A percentile compares a stretch with the other conserved stretches of the same genome.
Conservation (phyloP, 176 grass and related monocot species). For the Hyparrhenia diplandra region DNA sequence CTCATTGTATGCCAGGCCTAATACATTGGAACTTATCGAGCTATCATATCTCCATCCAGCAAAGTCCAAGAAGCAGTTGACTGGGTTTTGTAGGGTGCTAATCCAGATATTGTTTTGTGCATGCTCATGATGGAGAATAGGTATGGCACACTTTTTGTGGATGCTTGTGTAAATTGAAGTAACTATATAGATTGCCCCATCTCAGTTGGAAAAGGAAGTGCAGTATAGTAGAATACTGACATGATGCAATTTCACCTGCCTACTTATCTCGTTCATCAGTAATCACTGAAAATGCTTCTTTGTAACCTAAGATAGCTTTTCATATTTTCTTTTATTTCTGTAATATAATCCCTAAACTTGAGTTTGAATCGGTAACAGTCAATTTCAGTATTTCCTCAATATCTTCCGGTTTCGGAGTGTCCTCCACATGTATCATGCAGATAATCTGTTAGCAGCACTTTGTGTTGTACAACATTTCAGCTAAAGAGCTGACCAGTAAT, state of each 20-base stretch:
- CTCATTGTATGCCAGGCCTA: slow-evolving; percentile 48
- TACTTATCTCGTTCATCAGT: background rate
- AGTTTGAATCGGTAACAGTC: background rate
- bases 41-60: slow-evolving; percentile 43
- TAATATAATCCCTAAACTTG: background rate
- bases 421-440: background rate
- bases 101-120: slow-evolving; percentile 78
- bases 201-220: background rate
- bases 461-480: background rate
- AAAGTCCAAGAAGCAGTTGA: slow-evolving; percentile 36
- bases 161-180: background rate
- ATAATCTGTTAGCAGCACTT: background rate
- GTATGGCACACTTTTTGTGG: slow-evolving; percentile 24
- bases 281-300: slow-evolving; percentile 7
- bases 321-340: too few species aligned
- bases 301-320: too few species aligned
- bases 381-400: background rate
- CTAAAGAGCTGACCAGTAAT: background rate
- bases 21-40: slow-evolving; percentile 85
- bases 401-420: background rate
- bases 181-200: background rate
- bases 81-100: slow-evolving; percentile 52
- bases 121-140: slow-evolving; percentile 88
- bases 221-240: background rate
- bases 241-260: background rate